Percentiles rank a stretch among this genome's conserved stretches.
phyloP scores from a whole-genome alignment of 495 filamentous ascomycete species.

The Xylaria longipes region DNA sequence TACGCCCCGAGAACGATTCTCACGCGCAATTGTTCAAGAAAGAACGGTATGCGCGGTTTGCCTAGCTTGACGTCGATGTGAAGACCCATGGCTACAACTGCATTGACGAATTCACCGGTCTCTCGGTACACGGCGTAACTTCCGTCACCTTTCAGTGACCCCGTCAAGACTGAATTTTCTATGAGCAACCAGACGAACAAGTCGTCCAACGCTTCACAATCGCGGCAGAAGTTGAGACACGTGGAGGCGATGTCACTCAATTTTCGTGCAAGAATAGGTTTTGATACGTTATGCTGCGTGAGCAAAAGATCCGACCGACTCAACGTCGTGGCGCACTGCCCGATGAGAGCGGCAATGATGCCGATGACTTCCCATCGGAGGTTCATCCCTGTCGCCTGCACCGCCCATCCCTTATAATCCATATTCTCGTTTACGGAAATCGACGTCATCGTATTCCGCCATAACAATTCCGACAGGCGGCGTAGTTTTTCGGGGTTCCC shows the following conservation, averaged over 20 bases:
- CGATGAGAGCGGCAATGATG: slow-evolving; percentile 39
- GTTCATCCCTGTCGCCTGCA: slow-evolving; percentile 36
- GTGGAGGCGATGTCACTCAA: slow-evolving; percentile 39
- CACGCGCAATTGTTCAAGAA: slow-evolving; percentile 36
- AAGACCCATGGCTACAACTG: slow-evolving; percentile 37
- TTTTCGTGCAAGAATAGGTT: slow-evolving; percentile 32
- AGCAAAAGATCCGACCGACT: slow-evolving; percentile 32
- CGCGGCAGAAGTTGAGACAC: slow-evolving; percentile 39
- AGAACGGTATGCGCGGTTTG: slow-evolving; percentile 36
- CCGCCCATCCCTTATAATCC: slow-evolving; percentile 37
- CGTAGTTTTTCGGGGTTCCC: slow-evolving; percentile 40
- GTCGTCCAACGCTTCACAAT: slow-evolving; percentile 38
- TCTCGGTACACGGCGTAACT: slow-evolving; percentile 36
- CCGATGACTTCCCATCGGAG: slow-evolving; percentile 44
- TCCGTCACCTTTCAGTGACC: slow-evolving; percentile 35
- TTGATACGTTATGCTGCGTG: slow-evolving; percentile 32
- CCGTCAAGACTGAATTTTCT: slow-evolving; percentile 35
- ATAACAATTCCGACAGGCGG: slow-evolving; percentile 37
- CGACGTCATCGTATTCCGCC: slow-evolving; percentile 39
- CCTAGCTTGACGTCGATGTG: slow-evolving; percentile 37
- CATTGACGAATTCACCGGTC: slow-evolving; percentile 35
- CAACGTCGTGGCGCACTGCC: slow-evolving; percentile 36
- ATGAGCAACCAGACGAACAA: slow-evolving; percentile 39
- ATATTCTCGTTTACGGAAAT: slow-evolving; percentile 34
- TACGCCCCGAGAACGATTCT: slow-evolving; percentile 34